These are phyloP conservation scores for Herpetomonas samuelpessoai DNA, from an alignment of 208 protist species.

Conservation along the genomic window DNA sequence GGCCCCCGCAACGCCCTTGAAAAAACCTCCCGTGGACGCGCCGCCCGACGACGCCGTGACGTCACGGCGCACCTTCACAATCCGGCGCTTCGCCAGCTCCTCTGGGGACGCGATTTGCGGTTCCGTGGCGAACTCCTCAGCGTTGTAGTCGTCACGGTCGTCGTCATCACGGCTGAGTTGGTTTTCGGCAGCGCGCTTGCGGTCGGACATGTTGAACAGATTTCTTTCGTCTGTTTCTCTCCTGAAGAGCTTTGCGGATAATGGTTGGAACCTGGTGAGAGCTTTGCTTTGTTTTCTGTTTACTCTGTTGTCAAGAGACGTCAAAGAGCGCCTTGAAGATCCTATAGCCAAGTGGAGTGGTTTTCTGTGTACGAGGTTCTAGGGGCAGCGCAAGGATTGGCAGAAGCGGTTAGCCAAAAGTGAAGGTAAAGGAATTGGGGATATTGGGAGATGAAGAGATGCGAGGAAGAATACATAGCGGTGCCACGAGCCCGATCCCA, in stretches of 20 bases:
- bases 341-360: too few relatives aligned
- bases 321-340: too few relatives aligned
- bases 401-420: too few relatives aligned
- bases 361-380: too few relatives aligned
- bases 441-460: too few relatives aligned
- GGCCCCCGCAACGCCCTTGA: conserved; percentile 32
- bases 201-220: conserved; percentile 16
- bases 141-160: conserved; percentile 7
- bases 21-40: conserved; percentile 21
- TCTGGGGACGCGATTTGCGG: conserved; percentile 48
- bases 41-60: conserved; percentile 6
- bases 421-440: too few relatives aligned
- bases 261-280: not conserved
- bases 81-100: conserved; percentile 64
- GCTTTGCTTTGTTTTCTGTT: conserved; percentile 3
- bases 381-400: too few relatives aligned
- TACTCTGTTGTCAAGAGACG: too few relatives aligned
- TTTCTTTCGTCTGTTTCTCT: not conserved
- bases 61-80: conserved; percentile 46
- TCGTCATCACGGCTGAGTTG: conserved; percentile 34
- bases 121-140: conserved; percentile 47
- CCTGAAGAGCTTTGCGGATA: not conserved
- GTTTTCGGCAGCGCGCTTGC: conserved; percentile 33
- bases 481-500: too few relatives aligned
- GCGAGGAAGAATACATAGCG: too few relatives aligned